phyloP scores from a whole-genome alignment of 768 basidiomycete species.

The Pulveroboletus ravenelii region DNA sequence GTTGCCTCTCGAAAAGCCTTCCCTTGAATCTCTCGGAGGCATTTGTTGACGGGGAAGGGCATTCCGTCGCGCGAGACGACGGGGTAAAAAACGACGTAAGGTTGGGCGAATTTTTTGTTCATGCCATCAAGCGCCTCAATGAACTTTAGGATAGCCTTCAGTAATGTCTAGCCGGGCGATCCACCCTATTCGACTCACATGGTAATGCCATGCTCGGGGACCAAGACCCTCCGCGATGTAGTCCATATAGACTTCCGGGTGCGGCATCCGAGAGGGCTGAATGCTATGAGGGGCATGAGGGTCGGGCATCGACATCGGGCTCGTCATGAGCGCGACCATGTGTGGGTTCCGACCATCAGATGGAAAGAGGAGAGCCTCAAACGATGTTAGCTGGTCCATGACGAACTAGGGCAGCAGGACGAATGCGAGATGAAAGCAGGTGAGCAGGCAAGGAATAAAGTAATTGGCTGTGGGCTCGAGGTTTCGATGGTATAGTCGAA shows the following conservation, averaged over 20 bases:
- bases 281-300: conserved; percentile 43
- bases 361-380: conserved; percentile 72
- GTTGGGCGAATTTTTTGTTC: conserved; percentile 71
- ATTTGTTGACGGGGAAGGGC: conserved; percentile 78
- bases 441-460: conserved; percentile 19
- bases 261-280: conserved; percentile 61
- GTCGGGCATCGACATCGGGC: conserved; percentile 43
- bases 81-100: conserved; percentile 81
- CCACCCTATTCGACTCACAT: conserved; percentile 40
- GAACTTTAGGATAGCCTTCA: conserved; percentile 39
- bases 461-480: conserved; percentile 11
- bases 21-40: conserved; percentile 71
- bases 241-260: conserved; percentile 84
- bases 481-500: conserved; percentile 21
- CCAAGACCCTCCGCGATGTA: conserved; percentile 73
- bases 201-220: conserved; percentile 66
- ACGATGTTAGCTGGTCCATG: conserved; percentile 65
- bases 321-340: conserved; percentile 70
- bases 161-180: conserved; percentile 16
- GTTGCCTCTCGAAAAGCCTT: conserved; percentile 50
- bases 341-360: conserved; percentile 73
- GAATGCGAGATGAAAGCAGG: conserved; percentile 14
- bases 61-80: conserved; percentile 71
- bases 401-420: conserved; percentile 12
- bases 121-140: conserved; percentile 76